These are phyloP conservation scores for Annulohypoxylon truncatum DNA, from an alignment of 2,329 filamentous ascomycete genomes.

Conservation along the genomic window DNA sequence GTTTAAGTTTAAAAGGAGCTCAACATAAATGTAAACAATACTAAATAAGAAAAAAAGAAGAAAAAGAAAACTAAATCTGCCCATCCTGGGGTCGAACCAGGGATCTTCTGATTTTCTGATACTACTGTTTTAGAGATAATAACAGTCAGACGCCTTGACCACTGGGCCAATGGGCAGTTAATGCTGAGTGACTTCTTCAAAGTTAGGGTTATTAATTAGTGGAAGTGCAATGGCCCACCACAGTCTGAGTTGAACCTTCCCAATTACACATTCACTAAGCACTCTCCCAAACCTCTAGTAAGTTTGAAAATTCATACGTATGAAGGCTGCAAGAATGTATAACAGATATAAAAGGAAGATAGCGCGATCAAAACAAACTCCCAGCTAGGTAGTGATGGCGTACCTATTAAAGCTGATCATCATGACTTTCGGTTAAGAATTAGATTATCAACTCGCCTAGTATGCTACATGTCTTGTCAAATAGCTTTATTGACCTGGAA, in stretches of 20 bases:
- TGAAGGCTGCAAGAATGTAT: neutral
- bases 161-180: conserved; percentile 36
- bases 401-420: too few relatives aligned
- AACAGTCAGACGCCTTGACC: conserved; percentile 39
- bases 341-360: neutral
- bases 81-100: conserved; percentile 40
- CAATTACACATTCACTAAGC: neutral
- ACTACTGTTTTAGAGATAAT: neutral
- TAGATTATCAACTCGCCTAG: neutral
- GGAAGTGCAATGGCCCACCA: neutral
- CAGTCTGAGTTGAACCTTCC: neutral
- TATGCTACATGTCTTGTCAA: neutral
- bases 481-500: too few relatives aligned
- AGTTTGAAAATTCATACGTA: too few relatives aligned
- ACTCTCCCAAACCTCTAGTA: neutral
- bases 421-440: neutral
- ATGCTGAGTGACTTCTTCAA: neutral
- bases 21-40: too few relatives aligned
- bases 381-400: too few relatives aligned
- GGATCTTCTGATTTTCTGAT: conserved; percentile 35
- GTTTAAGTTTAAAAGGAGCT: too few relatives aligned
- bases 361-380: too few relatives aligned
- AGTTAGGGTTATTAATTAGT: neutral
- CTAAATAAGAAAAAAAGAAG: neutral
- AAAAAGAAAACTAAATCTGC: conserved; percentile 11